These are phyloP conservation scores for Camelina sativa DNA, from an alignment of 345 rosid species.

Conservation along the genomic window DNA sequence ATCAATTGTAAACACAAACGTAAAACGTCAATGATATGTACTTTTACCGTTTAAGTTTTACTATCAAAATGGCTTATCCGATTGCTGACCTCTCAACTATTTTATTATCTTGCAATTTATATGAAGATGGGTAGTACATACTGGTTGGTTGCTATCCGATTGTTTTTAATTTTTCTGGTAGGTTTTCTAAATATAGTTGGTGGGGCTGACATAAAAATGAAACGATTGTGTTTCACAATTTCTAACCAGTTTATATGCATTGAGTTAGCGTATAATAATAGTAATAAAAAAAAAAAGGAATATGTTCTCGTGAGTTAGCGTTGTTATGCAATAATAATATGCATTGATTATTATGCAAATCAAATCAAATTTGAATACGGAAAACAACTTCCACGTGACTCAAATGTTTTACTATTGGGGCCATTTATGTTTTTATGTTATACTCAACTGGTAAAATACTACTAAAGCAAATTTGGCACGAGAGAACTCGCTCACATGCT, in stretches of 20 bases:
- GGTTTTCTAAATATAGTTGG: neutral
- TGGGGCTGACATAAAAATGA: neutral
- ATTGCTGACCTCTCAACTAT: too few species aligned
- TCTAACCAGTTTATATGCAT: neutral
- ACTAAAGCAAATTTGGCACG: neutral
- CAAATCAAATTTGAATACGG: slow-evolving; percentile 21
- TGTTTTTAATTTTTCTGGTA: neutral
- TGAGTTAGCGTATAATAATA: too few species aligned
- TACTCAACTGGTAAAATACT: neutral
- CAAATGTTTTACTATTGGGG: neutral
- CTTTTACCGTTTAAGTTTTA: too few species aligned
- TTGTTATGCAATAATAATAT: neutral
- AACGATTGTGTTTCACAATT: neutral
- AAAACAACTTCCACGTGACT: neutral
- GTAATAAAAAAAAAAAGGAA: neutral
- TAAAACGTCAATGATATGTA: too few species aligned
- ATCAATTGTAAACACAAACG: too few species aligned
- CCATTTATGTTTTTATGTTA: neutral
- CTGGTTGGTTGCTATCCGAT: neutral
- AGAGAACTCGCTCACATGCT: neutral
- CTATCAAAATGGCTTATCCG: too few species aligned
- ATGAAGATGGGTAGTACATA: neutral
- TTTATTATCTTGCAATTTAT: neutral
- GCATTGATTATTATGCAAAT: neutral
- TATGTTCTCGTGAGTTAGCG: neutral